Base-by-base conservation (phyloP, 805 yeast species). In the Candida hungchunana region DNA sequence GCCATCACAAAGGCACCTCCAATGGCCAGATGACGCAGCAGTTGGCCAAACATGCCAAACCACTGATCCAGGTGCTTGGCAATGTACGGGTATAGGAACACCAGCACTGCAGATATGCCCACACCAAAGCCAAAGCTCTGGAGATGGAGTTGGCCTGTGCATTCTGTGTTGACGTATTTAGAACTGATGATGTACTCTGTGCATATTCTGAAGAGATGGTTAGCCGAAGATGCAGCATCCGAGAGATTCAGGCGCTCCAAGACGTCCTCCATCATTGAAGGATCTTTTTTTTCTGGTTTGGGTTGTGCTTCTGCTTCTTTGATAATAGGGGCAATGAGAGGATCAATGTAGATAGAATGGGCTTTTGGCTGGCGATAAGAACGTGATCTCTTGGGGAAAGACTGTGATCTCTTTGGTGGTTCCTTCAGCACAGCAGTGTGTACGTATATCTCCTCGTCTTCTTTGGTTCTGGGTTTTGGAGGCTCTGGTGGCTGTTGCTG, bases 101-200 rank as follows among this genome's bases (percentile, higher is more conserved):
- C 32, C 18, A 49, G 29, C 2, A 39, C 9, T 1, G 35, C n/a
- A 2, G 57, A 44, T 24, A 44, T 7, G 1, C 41, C 37, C 7
- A 48, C 33, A 1, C 61, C 61, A 2, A 50, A 23, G 0, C 40
- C 36, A 31, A 54, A 57, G 12, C 57, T 50, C 13, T 55, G 55
- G 1, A 57, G 24, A 32, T 57, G 61, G 2, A 57, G 11, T 29
- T 44, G 46, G 9, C 54, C 55, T n/a, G 40, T 41, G 23, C 42
- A 44, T 6, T 37, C 41, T 1, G 53, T 31, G 20, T 44, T 37
- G 10, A 56, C 44, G 30, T 52, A 56, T 6, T 30, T 21, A 0
- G 60, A 56, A 1, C 26, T 31, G n/a, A 45, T 17, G 2, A 53
- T 18, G 27, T 23, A 34, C 6, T 31, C 23, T 3, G 39, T 18